Percentiles rank a stretch among this genome's conserved stretches.
Evolutionary conservation across 1,284 basidiomycete genomes (phyloP).

Genomic region (Entoloma clypeatum): DNA sequence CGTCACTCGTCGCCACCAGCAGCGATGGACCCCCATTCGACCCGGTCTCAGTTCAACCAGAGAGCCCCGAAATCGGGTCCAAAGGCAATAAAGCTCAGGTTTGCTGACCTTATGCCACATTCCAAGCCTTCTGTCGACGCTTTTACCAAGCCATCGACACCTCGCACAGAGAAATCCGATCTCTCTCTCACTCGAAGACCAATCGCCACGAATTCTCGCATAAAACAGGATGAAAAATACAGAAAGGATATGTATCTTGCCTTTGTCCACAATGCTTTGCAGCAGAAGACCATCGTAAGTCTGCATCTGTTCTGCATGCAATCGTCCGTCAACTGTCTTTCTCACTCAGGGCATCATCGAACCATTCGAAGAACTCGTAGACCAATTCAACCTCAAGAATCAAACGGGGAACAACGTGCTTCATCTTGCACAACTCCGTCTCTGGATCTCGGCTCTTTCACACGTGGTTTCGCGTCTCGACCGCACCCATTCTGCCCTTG

Average conservation of each 20-base stretch:
- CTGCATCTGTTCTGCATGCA: conserved; percentile 9
- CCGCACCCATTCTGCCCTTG: conserved; percentile 75
- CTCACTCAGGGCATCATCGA: conserved; percentile 55
- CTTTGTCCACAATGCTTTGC: conserved; percentile 79
- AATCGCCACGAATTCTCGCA: conserved; percentile 71
- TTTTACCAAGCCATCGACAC: conserved; percentile 36
- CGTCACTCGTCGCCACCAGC: not conserved
- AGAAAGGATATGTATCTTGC: conserved; percentile 82
- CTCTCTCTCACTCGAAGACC: conserved; percentile 46
- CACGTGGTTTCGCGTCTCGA: conserved; percentile 82
- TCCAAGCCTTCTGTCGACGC: conserved; percentile 41
- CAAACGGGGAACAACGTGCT: conserved; percentile 30
- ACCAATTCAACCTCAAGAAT: conserved; percentile 62
- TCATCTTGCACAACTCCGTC: conserved; percentile 58
- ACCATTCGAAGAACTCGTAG: conserved; percentile 67
- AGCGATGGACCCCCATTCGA: conserved; percentile 73
- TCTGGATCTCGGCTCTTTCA: conserved; percentile 72
- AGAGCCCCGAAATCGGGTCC: conserved; percentile 65
- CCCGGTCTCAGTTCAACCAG: conserved; percentile 67
- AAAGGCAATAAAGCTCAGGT: conserved; percentile 36
- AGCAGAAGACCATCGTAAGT: conserved; percentile 65
- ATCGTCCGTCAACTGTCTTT: conserved; percentile 2
- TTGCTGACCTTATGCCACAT: conserved; percentile 38
- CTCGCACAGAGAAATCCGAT: conserved; percentile 30
- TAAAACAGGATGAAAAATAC: conserved; percentile 72